phyloP scores from a whole-genome alignment of 352 stramenopile genomes.

The Blastocystis hominis region DNA sequence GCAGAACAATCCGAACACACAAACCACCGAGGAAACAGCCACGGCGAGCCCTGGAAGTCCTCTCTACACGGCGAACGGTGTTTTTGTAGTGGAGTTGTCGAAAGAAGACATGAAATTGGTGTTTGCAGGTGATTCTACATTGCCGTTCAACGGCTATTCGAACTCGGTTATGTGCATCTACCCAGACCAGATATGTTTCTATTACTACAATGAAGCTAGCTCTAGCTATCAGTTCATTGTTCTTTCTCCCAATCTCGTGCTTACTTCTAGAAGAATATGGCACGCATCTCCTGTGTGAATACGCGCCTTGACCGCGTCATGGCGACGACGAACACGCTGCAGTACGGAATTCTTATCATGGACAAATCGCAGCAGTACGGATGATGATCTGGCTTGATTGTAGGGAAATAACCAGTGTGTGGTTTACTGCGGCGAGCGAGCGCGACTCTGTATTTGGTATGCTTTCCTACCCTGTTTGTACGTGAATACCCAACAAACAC shows the following conservation, averaged over 20 bases:
- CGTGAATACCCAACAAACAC: constrained; percentile 3
- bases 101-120: constrained; percentile 53
- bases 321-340: not conserved
- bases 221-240: constrained; percentile 31
- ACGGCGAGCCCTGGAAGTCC: not conserved
- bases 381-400: not conserved
- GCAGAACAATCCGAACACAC: no score
- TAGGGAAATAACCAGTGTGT: constrained; percentile 35
- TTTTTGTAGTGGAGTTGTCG: not conserved
- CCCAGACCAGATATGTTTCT: constrained; percentile 9
- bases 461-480: constrained; percentile 22
- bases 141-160: not conserved
- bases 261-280: not conserved
- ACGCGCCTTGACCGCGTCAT: constrained; percentile 21
- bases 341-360: constrained; percentile 54
- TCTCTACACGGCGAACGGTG: constrained; percentile 15
- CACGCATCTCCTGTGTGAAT: not conserved
- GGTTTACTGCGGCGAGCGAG: not conserved
- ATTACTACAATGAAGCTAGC: not conserved
- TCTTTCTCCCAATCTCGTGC: not conserved
- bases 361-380: not conserved
- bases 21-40: no score
- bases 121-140: not conserved
- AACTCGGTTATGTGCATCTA: constrained; percentile 34
- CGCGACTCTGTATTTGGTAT: not conserved